Evolutionary conservation across 805 yeast species (phyloP), one percentile per base, ranked within the genome.

Genomic region (Kodamaea leandrae): DNA sequence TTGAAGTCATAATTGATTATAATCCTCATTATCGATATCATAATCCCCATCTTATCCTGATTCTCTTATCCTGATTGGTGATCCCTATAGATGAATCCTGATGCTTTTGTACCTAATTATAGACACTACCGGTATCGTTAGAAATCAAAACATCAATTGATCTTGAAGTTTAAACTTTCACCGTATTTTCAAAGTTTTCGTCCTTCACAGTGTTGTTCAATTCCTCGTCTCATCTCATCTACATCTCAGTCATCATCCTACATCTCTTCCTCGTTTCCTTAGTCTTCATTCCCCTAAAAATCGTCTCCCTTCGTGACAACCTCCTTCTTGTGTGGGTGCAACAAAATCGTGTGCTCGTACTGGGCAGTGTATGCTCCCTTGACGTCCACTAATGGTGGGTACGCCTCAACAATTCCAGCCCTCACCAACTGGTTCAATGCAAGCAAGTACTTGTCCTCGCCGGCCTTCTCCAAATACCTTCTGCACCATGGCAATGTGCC

Each of bases 401-500:
- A 89, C 50, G 88, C 99, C 54, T 84, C 85, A 6, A 93, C 87
- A n/a, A 86, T 68, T 4, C 96, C 98, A 6, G 84, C 77, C 59
- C 80, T 82, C 40, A 88, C 96, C 58, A 93, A 72, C 53, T 79
- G 83, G 65, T 85, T 88, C 63, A 93, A 75, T 4, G 96, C 96
- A 52, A 86, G 71, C 43, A 91, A 70, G 55, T 93, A 91, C 66
- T 89, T 90, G 34, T 89, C 96, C 59, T 91, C 95, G 12, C 96
- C 97, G 4, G 86, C 55, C 50, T 95, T 76, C 58, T 93, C 99
- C 58, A 93, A 71, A 60, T 93, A 93, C 54, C 99, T 76, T 53
- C 97, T 83, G 69, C 99, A 93, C 79, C 90, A 93, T 3, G 99
- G 98, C 51, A 93, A 72, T 0, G 98, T 88, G 32, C 98, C 97